phyloP scores from a whole-genome alignment of 257 asterid species.

The Solanum clarkiae region DNA sequence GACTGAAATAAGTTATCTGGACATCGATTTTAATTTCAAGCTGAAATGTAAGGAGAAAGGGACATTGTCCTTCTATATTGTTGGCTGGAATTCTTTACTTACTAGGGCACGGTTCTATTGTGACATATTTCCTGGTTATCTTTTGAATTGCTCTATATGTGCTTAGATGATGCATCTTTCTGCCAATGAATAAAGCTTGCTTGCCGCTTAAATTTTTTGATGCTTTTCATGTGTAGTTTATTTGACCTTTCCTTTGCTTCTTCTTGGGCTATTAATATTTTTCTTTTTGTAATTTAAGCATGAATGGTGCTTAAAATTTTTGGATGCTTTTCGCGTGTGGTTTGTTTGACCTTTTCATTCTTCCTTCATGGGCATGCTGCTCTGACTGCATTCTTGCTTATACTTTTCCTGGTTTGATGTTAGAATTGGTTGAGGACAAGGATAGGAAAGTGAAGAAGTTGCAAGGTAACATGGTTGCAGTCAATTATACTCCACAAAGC shows the following conservation, averaged over 20 bases:
- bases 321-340: not conserved
- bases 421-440: conserved; percentile 96
- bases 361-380: not conserved
- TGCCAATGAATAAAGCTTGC: not conserved
- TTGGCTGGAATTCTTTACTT: not conserved
- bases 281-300: not conserved
- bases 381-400: not conserved
- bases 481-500: conserved; percentile 83
- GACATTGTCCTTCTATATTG: not conserved
- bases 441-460: conserved; percentile 82
- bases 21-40: not conserved
- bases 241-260: not conserved
- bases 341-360: not conserved
- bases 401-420: conserved; percentile 1
- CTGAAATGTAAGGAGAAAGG: not conserved
- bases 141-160: not conserved
- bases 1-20: conserved; percentile 44
- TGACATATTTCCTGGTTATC: not conserved
- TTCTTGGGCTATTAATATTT: not conserved
- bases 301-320: not conserved
- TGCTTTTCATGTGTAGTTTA: not conserved
- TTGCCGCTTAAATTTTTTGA: not conserved
- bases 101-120: not conserved
- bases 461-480: conserved; percentile 77
- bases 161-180: not conserved